Conservation (phyloP, 108 stramenopile species). For the Cyclotella atomus region DNA sequence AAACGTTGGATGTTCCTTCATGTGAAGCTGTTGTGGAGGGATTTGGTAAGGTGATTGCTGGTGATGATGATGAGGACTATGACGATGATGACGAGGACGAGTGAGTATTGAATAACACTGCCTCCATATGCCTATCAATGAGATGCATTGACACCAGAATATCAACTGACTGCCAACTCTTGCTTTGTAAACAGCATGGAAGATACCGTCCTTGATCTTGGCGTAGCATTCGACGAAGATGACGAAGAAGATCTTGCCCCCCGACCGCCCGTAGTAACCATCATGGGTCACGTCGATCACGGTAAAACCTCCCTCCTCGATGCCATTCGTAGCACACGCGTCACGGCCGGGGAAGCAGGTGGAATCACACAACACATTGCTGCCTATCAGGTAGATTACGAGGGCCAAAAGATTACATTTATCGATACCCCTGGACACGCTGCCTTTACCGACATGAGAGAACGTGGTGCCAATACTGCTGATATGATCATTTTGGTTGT, state of each 20-base stretch:
- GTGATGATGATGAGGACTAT: slow-evolving; percentile 60
- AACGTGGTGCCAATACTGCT: slow-evolving; percentile 96
- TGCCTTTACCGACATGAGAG: slow-evolving; percentile 97
- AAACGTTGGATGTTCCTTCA: slow-evolving; percentile 84
- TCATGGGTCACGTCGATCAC: slow-evolving; percentile 99
- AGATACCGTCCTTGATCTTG: slow-evolving; percentile 72
- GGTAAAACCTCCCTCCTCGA: slow-evolving; percentile 99
- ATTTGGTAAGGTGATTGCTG: slow-evolving; percentile 86
- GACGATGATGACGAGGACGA: slow-evolving; percentile 76
- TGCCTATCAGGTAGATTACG: slow-evolving; percentile 89
- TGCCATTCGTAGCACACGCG: slow-evolving; percentile 87
- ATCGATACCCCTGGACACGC: slow-evolving; percentile 99
- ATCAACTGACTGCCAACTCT: neutral
- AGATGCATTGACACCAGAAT: neutral
- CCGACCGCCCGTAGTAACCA: slow-evolving; percentile 96
- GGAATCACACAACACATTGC: slow-evolving; percentile 99
- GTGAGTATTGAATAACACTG: slow-evolving; percentile 2
- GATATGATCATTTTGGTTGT: slow-evolving; percentile 99
- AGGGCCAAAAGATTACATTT: slow-evolving; percentile 88
- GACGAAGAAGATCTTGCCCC: slow-evolving; percentile 70
- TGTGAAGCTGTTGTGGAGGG: slow-evolving; percentile 88
- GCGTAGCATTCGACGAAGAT: slow-evolving; percentile 76
- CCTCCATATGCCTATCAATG: neutral
- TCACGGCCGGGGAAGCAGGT: slow-evolving; percentile 96
- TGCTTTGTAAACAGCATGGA: slow-evolving; percentile 21